Conservation (phyloP, 495 filamentous ascomycete species). For the Letharia lupina region DNA sequence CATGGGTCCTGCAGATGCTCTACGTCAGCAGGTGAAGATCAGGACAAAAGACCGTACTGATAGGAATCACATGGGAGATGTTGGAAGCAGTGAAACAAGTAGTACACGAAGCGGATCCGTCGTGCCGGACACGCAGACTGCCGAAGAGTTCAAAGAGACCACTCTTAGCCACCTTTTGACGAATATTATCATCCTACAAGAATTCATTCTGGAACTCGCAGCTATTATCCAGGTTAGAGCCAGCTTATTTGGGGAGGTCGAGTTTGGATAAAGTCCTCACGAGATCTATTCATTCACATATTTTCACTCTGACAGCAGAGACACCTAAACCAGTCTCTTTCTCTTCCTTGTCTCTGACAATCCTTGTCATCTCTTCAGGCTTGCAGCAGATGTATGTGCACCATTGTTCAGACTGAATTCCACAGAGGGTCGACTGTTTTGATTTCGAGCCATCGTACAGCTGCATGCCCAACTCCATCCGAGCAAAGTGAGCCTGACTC, state of each 20-base stretch:
- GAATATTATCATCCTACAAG: conserved; percentile 49
- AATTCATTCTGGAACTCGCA: conserved; percentile 83
- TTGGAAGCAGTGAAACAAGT: conserved; percentile 23
- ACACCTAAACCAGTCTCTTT: background rate
- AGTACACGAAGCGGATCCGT: conserved; percentile 28
- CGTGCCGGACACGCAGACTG: conserved; percentile 29
- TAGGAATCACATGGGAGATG: conserved; percentile 13
- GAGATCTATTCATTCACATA: background rate
- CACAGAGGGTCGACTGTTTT: too few species aligned
- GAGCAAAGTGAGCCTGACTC: too few species aligned
- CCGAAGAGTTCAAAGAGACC: conserved; percentile 41
- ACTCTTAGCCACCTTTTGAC: conserved; percentile 84
- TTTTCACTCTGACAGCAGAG: background rate
- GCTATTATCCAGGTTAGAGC: conserved; percentile 81
- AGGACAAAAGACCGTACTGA: conserved; percentile 2
- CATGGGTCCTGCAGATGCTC: conserved; percentile 18
- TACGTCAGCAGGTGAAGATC: conserved; percentile 20
- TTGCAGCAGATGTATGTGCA: too few species aligned
- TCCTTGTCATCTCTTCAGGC: background rate
- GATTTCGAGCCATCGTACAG: too few species aligned
- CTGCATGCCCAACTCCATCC: too few species aligned
- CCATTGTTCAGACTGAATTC: too few species aligned
- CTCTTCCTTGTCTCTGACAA: background rate
- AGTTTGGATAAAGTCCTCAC: conserved; percentile 29
- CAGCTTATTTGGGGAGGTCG: conserved; percentile 78